Base-by-base conservation (phyloP, 108 stramenopile genomes). In the Pseudonitzschia delicatissima region DNA sequence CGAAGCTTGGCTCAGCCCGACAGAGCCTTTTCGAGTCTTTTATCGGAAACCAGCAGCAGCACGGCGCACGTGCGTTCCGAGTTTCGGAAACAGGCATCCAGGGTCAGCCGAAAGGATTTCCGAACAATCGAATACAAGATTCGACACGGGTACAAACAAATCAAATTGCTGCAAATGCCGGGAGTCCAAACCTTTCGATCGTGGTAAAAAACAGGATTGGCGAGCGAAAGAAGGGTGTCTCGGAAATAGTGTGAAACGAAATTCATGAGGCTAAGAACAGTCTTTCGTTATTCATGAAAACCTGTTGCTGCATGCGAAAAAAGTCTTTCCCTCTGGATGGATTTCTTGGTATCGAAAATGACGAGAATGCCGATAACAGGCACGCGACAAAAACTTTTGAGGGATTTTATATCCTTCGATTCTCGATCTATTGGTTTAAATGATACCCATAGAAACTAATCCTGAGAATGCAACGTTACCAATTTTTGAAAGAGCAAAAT, bases 111-210 rank as follows among this genome's bases (percentile, higher is more conserved):
- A 48, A 82, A 83, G 9, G 91, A 93, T 71, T 93, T 90, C 58
- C 79, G 79, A 65, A 80, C 71, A 13, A 87, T 93, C 53, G 91
- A 93, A 68, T 84, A 88, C 72, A 77, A 79, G 62, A 81, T 93
- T 20, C 73, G 91, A 18, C 81, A 90, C 48, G 91, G 91, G 31
- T 72, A 82, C 48, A 93, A 93, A 57, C 85, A 90, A 63, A 62
- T 93, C 67, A 80, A 90, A 39, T 53, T 93, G 26, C 61, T 93
- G 42, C 70, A 90, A 72, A 93, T 93, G 91, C 88, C 91, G 2
- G 91, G 91, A 6, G 88, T 88, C 17, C 33, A 34, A 2, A 51
- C 49, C 8, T 23, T 51, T 26, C 15, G 13, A 18, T 51, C 49
- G 15, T 55, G 53, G 53, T 33, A 55, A 27, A 13, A 55, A 28